A percentile compares a stretch with the other conserved stretches of the same genome.
phyloP scores from a whole-genome alignment of 2,329 filamentous ascomycete genomes.

The Neopestalotiopsis sp. region DNA sequence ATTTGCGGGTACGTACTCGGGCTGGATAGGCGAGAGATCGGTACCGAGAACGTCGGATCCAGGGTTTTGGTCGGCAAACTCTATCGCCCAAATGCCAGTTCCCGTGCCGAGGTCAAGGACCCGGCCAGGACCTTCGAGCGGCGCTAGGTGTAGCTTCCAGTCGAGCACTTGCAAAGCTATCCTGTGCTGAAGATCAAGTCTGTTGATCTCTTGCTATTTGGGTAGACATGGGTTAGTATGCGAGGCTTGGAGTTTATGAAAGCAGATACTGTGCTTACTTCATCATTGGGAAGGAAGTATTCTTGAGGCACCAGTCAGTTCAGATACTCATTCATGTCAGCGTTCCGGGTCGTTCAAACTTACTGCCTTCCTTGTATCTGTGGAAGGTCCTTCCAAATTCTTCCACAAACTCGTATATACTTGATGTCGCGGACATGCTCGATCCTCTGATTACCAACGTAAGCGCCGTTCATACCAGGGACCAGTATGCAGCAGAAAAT shows the following conservation, averaged over 20 bases:
- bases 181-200: conserved; percentile 41
- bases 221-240: not conserved
- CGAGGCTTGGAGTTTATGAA: not conserved
- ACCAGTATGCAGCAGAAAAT: not conserved
- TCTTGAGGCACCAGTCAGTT: conserved; percentile 13
- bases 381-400: conserved; percentile 33
- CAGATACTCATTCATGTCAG: not conserved
- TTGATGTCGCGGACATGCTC: conserved; percentile 29
- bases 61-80: conserved; percentile 50
- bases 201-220: conserved; percentile 29
- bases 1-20: conserved; percentile 56
- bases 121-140: conserved; percentile 44
- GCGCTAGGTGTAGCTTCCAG: conserved; percentile 50
- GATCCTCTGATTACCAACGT: conserved; percentile 21
- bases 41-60: conserved; percentile 46
- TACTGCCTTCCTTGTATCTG: conserved; percentile 33
- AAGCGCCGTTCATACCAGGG: not conserved
- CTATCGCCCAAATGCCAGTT: conserved; percentile 58
- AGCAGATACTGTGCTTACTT: conserved; percentile 15
- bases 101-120: conserved; percentile 58
- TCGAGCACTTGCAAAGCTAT: conserved; percentile 45
- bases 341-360: conserved; percentile 12
- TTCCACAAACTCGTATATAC: conserved; percentile 31
- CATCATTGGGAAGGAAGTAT: conserved; percentile 29
- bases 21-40: conserved; percentile 56